Evolutionary conservation across 257 asterid species (phyloP).

Genomic region (Forsythia viridissima): DNA sequence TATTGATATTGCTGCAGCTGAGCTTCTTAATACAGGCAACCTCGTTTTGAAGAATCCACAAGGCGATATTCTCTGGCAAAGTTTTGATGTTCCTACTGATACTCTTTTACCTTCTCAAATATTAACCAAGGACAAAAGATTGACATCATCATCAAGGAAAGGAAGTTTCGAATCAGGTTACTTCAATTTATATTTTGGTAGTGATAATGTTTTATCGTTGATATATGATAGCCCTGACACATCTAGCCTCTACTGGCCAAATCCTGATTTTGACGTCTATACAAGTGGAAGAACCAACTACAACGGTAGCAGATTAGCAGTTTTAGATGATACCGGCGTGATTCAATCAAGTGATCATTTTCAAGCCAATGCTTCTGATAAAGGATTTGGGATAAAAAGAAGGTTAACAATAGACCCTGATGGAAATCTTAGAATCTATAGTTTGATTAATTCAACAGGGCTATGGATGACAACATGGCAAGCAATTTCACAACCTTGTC

Average conservation of each 20-base stretch:
- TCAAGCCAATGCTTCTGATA: conserved; percentile 2
- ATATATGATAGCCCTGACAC: conserved; percentile 3
- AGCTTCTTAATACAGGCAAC: conserved; percentile 14
- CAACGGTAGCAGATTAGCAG: conserved; percentile 9
- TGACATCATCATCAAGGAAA: background rate
- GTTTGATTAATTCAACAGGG: background rate
- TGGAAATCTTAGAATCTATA: conserved; percentile 15
- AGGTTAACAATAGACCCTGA: background rate
- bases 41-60: background rate
- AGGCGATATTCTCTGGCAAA: conserved; percentile 3
- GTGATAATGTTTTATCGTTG: background rate
- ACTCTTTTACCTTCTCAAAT: conserved; percentile 15
- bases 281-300: conserved; percentile 1
- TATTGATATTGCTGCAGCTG: background rate
- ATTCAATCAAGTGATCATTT: conserved; percentile 4
- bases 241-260: conserved; percentile 15
- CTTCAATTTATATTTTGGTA: background rate
- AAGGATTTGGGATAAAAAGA: background rate
- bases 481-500: conserved; percentile 2
- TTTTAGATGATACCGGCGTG: background rate
- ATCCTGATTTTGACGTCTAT: background rate
- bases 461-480: background rate
- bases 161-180: conserved; percentile 5
- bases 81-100: conserved; percentile 15
- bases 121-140: background rate